A percentile compares a stretch with the other conserved stretches of the same genome.
These are phyloP conservation scores for Coniosporium tulheliwenetii DNA, from an alignment of 2,329 filamentous ascomycete genomes.

Conservation along the genomic window DNA sequence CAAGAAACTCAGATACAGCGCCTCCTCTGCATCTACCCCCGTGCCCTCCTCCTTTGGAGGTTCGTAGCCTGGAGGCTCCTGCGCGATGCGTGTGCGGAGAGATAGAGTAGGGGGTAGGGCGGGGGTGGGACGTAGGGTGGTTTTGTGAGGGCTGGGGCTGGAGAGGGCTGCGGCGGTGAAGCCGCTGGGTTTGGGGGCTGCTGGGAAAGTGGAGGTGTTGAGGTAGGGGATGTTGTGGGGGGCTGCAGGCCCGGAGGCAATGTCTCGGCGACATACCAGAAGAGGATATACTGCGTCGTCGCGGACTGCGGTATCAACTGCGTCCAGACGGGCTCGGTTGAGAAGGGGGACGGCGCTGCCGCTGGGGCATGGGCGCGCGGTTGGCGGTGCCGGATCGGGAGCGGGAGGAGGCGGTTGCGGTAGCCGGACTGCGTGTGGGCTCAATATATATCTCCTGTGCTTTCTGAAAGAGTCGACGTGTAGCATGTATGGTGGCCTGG, in stretches of 20 bases:
- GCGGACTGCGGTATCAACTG: slow-evolving; percentile 23
- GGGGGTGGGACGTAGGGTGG: slow-evolving; percentile 20
- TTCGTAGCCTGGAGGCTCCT: slow-evolving; percentile 26
- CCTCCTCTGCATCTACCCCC: slow-evolving; percentile 32
- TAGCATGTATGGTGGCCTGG: not conserved
- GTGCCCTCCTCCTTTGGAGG: slow-evolving; percentile 29
- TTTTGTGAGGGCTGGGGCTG: slow-evolving; percentile 2
- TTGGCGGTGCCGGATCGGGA: slow-evolving; percentile 28
- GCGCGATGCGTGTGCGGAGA: slow-evolving; percentile 19
- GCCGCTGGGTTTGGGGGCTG: too few species aligned
- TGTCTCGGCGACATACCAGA: slow-evolving; percentile 32
- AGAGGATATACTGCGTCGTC: slow-evolving; percentile 26
- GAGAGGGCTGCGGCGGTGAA: not conserved
- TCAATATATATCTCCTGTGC: too few species aligned
- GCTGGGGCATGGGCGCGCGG: slow-evolving; percentile 17
- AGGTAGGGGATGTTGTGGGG: not conserved
- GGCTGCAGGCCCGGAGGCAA: slow-evolving; percentile 19
- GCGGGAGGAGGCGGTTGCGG: slow-evolving; percentile 30
- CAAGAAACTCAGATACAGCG: slow-evolving; percentile 24
- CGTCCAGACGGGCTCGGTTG: slow-evolving; percentile 29
- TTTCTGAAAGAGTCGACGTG: too few species aligned
- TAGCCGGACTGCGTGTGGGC: slow-evolving; percentile 35
- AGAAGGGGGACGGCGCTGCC: slow-evolving; percentile 12
- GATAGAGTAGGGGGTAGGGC: slow-evolving; percentile 19
- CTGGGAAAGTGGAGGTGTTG: not conserved